These are phyloP conservation scores for Cladophialophora psammophila DNA, from an alignment of 2,329 filamentous ascomycete species.

Conservation along the genomic window DNA sequence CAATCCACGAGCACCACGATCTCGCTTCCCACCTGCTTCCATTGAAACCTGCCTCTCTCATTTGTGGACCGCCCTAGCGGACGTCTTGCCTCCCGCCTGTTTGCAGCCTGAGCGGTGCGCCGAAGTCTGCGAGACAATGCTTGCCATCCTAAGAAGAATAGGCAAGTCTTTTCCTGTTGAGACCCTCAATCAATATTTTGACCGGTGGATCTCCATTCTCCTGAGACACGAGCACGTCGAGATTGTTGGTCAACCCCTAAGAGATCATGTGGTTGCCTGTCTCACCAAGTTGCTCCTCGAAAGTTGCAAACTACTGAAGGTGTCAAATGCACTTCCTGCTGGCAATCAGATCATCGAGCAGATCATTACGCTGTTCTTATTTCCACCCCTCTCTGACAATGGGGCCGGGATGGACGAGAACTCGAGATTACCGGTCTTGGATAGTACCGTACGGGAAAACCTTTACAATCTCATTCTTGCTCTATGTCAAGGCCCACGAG, in stretches of 20 bases:
- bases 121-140: constrained; percentile 56
- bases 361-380: constrained; percentile 71
- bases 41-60: constrained; percentile 47
- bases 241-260: constrained; percentile 55
- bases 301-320: constrained; percentile 32
- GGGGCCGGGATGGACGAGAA: constrained; percentile 40
- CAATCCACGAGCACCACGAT: constrained; percentile 35
- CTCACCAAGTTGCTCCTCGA: constrained; percentile 52
- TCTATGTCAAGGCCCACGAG: constrained; percentile 60
- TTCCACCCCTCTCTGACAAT: constrained; percentile 60
- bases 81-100: constrained; percentile 50
- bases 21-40: constrained; percentile 37
- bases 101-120: constrained; percentile 49
- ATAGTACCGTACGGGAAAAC: constrained; percentile 63
- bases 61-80: constrained; percentile 54
- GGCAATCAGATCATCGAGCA: constrained; percentile 55
- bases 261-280: constrained; percentile 53
- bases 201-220: constrained; percentile 53
- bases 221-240: constrained; percentile 53
- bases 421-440: constrained; percentile 59
- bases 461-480: constrained; percentile 67
- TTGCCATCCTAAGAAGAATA: constrained; percentile 53
- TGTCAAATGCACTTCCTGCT: constrained; percentile 30
- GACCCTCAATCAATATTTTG: constrained; percentile 51
- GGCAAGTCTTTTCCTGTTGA: constrained; percentile 49